Conservation (phyloP, 1,284 basidiomycete species). For the Rhodotorula sp. region DNA sequence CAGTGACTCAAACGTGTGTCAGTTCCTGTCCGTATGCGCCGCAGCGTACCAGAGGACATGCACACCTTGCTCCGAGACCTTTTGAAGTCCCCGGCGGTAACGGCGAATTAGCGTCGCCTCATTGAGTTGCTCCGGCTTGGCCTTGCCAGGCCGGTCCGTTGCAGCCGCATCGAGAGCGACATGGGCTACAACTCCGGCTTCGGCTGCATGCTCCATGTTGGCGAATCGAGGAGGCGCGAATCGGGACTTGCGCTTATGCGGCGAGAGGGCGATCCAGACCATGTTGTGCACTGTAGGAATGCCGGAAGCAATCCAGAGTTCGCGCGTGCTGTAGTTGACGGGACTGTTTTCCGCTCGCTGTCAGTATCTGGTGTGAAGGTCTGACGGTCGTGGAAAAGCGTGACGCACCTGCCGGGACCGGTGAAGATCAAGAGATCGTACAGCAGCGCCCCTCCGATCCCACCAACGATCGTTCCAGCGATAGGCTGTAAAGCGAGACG, state of each 20-base stretch:
- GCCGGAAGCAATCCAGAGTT: constrained; percentile 17
- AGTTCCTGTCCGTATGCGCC: neutral
- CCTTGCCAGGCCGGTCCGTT: constrained; percentile 4
- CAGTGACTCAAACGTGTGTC: neutral
- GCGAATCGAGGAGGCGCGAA: neutral
- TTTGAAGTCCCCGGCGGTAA: constrained; percentile 3
- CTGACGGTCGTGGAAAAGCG: too few relatives aligned
- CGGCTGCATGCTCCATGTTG: neutral
- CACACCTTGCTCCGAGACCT: constrained; percentile 4
- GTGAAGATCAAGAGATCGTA: constrained; percentile 42
- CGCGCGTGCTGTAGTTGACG: constrained; percentile 24
- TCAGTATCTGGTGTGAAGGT: neutral
- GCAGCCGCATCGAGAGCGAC: neutral
- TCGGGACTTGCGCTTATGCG: constrained; percentile 3
- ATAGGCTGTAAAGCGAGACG: constrained; percentile 22
- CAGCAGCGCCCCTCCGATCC: constrained; percentile 30
- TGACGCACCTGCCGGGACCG: constrained; percentile 29
- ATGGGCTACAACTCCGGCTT: constrained; percentile 4
- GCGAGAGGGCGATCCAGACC: constrained; percentile 15
- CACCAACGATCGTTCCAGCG: constrained; percentile 32
- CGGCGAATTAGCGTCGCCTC: constrained; percentile 13
- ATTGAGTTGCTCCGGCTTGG: neutral
- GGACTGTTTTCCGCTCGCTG: constrained; percentile 5
- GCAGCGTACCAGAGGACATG: neutral
- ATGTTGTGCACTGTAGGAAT: constrained; percentile 25